Evolutionary conservation across 306 rosid species (phyloP).

Genomic region (Neltuma alba): DNA sequence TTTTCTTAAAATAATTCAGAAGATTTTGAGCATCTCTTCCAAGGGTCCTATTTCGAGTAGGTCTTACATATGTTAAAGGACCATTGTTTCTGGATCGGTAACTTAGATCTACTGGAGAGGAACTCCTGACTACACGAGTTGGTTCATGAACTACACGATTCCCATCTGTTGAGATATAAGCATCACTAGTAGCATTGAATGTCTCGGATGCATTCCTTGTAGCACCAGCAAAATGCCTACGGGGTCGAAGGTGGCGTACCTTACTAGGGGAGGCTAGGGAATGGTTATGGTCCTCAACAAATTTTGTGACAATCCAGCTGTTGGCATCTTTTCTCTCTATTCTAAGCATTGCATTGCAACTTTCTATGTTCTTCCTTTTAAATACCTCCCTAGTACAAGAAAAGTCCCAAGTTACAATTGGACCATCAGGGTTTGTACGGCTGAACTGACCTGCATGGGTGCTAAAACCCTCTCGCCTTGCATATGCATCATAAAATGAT

Average conservation of each 20-base stretch:
- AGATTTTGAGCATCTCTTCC: slow-evolving; percentile 85
- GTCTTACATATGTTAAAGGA: slow-evolving; percentile 46
- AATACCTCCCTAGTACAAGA: slow-evolving; percentile 72
- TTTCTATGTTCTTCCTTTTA: slow-evolving; percentile 68
- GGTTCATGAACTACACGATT: slow-evolving; percentile 46
- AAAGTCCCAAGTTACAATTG: slow-evolving; percentile 75
- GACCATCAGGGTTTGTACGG: slow-evolving; percentile 74
- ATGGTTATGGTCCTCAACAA: slow-evolving; percentile 84
- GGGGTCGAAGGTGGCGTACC: slow-evolving; percentile 64
- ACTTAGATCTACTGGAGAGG: slow-evolving; percentile 57
- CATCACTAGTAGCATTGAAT: slow-evolving; percentile 49
- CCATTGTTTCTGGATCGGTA: slow-evolving; percentile 48
- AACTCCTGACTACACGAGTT: slow-evolving; percentile 44
- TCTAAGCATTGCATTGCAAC: slow-evolving; percentile 80
- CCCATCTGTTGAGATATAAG: slow-evolving; percentile 50
- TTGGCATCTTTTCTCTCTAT: slow-evolving; percentile 62
- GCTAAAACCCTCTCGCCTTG: slow-evolving; percentile 61
- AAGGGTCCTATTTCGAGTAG: slow-evolving; percentile 60
- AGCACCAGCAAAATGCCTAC: slow-evolving; percentile 73
- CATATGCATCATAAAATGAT: slow-evolving; percentile 65
- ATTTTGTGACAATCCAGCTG: slow-evolving; percentile 64
- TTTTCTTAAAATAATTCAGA: slow-evolving; percentile 73
- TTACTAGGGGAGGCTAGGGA: slow-evolving; percentile 53
- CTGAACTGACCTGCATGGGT: slow-evolving; percentile 70
- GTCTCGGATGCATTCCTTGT: slow-evolving; percentile 53